Evolutionary conservation across 1,139 yeast species (phyloP), one percentile per base, ranked within the genome.

Genomic region (Pichia sp.): DNA sequence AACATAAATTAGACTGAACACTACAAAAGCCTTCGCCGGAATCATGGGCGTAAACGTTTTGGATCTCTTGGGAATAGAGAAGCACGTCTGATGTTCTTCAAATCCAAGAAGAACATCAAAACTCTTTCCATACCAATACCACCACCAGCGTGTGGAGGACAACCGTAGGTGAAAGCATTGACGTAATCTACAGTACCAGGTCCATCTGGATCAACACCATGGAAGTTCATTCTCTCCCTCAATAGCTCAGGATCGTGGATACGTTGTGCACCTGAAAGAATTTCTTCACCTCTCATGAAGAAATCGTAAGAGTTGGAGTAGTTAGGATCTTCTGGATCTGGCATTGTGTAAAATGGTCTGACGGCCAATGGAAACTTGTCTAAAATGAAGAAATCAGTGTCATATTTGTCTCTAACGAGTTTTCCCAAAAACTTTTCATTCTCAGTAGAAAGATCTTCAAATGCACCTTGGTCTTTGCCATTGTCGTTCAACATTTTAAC

Each of bases 221-320:
- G 96, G 49, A 78, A 86, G 54, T 72, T 77, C 86, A 95, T 85
- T 76, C 98, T 85, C 74, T 87, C 81, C 65, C 76, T 79, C 69
- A 93, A 81, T 67, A 93, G 79, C 58, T 77, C 88, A 54, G 96
- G 84, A 72, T 95, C 99, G 72, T 93, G 99, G 65, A 93, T 82
- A 81, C 99, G 97, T 77, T 93, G 99, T 56, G 99, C 99, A 67
- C 99, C 99, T 29, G 97, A 90, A 66, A 93, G 78, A 67, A 93
- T 93, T 75, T 93, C 99, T 77, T 93, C 99, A 70, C 99, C 99
- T 77, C 99, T 87, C 98, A 93, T 93, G 79, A 95, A 95, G 84
- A 95, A 93, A 77, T 93, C 99, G 71, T 92, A 87, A 19, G 95
- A 87, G 82, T 93, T 93, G 63, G 97, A 90, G 76, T 90, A 90